Base-by-base conservation (phyloP, 257 asterid genomes). In the Orobanche coerulescens region DNA sequence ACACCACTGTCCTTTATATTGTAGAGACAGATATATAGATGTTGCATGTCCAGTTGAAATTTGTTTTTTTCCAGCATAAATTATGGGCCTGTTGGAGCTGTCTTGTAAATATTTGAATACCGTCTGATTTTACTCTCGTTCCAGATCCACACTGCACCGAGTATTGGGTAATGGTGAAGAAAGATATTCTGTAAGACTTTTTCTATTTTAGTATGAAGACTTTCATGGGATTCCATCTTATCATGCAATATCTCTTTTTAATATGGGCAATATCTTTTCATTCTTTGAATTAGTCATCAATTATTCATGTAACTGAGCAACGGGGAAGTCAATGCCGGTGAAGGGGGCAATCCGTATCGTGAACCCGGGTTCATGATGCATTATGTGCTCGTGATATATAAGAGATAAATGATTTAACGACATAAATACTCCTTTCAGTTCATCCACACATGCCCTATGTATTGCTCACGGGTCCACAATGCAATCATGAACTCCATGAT, bases 81-180 rank as follows among this genome's bases (percentile, higher is more conserved):
- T 33, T 37, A 43, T 33, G 5, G 37, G n/a, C n/a, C 47, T 14
- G 6, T 14, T 10, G 2, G 36, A 20, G 12, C 49, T 33, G 15
- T 61, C 52, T 37, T 24, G n/a, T 20, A 43, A 49, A 8, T 58
- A 26, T 51, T 12, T 26, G 39, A 36, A 22, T 39, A 18, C 8
- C 47, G 33, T 42, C 39, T 47, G 16, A 2, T 64, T 10, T 50
- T 64, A 18, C 43, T 46, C 15, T 68, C 67, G 20, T 9, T 69
- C 18, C 82, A 91, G 98, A 76, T 88, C 98, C 60, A 92, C 95
- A 2, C 73, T 88, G 72, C 98, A 92, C 79, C 84, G 96, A 49
- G 98, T 92, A 37, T 62, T 88, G 79, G 78, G 83, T 15, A 80
- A 77, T 53, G 95, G 94, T 49, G 84, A 71, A 70, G 94, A 91